Base-by-base conservation (phyloP, 176 grass and related monocot genomes). In the Bromus sterilis region DNA sequence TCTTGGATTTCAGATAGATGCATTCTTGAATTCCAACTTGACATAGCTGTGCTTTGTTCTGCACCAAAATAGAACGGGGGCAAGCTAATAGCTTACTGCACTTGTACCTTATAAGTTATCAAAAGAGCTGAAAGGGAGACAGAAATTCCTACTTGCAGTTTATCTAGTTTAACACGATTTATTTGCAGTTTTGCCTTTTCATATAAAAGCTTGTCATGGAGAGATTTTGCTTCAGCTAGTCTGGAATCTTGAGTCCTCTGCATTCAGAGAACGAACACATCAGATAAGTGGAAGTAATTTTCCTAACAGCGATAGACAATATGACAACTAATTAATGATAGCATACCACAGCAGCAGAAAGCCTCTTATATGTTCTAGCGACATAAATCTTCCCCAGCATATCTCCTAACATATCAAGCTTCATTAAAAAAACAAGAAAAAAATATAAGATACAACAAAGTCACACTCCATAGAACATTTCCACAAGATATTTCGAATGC, bases 271-370 rank as follows among this genome's bases (percentile, higher is more conserved):
- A 89, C 77, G 76, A 68, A 75, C 66, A 79, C 55, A 80, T 36
- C 32, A 66, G 29, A 63, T 87, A 79, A 80, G 61, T 75, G 34
- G 31, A 48, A 80, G 60, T 64, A 78, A 78, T 44, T 78, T 58
- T 80, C n/a, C 37, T 66, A 88, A 89, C 79, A 78, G 80, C n/a
- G 76, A 72, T 13, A 90, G 40, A 58, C 11, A 76, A 51, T 23
- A 86, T 62, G 69, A 65, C 24, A 85, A 73, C 23, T 62, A 79
- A 77, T 56, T 34, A 63, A 75, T 82, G 86, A 72, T 41, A 81
- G 65, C 86, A 77, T 98, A 98, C 96, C 93, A 95, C 69, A 76
- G 76, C 70, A 89, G 84, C 11, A 88, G 86, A 79, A 87, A 95
- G 85, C 51, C 81, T 93, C 57, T 84, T 76, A 78, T 80, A 93